A percentile compares a stretch with the other conserved stretches of the same genome.
Conservation (phyloP, 441 rosid genomes). For the Bruguiera hainesii region DNA sequence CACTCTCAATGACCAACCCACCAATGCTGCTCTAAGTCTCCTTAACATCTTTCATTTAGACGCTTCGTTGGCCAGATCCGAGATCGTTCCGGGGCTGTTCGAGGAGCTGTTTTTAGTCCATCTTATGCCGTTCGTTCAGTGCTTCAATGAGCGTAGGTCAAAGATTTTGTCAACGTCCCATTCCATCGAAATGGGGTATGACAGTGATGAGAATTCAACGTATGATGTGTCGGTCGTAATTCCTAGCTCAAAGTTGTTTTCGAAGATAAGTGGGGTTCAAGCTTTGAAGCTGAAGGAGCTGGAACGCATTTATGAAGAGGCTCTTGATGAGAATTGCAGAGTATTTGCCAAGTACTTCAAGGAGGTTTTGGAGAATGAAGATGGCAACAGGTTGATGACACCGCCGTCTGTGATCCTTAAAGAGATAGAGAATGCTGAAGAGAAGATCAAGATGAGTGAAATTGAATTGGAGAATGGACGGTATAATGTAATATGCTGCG, state of each 20-base stretch:
- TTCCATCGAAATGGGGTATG: constrained; percentile 11
- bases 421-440: constrained; percentile 18
- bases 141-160: constrained; percentile 42
- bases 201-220: constrained; percentile 22
- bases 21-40: constrained; percentile 36
- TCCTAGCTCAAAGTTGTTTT: constrained; percentile 38
- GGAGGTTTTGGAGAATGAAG: constrained; percentile 31
- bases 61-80: constrained; percentile 47
- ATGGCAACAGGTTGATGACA: constrained; percentile 13
- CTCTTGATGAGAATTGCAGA: constrained; percentile 54
- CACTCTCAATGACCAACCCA: constrained; percentile 38
- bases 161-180: constrained; percentile 28
- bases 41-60: constrained; percentile 39
- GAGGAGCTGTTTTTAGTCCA: constrained; percentile 52
- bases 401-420: constrained; percentile 37
- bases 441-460: constrained; percentile 27
- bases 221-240: constrained; percentile 33
- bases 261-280: constrained; percentile 55
- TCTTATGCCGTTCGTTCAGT: constrained; percentile 45
- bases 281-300: constrained; percentile 45
- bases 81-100: constrained; percentile 45
- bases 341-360: constrained; percentile 43
- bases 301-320: constrained; percentile 47
- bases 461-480: constrained; percentile 39
- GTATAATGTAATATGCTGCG: constrained; percentile 52